A percentile compares a stretch with the other conserved stretches of the same genome.
Conservation (phyloP, 108 stramenopile genomes). For the Pseudonitzschia multistriata region DNA sequence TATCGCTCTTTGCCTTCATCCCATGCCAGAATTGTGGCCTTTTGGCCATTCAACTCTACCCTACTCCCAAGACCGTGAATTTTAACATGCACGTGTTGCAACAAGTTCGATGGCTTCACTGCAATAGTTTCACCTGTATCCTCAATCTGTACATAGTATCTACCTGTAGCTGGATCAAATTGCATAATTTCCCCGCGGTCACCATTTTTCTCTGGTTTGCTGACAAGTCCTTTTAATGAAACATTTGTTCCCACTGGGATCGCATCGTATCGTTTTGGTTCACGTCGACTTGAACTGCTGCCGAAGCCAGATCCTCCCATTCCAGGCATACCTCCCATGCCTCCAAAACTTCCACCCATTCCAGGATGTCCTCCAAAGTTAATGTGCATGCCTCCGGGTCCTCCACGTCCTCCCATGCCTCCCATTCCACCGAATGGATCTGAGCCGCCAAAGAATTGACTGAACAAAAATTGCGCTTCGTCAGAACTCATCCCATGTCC, state of each 20-base stretch:
- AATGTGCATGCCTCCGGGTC: constrained; percentile 35
- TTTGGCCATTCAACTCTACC: constrained; percentile 74
- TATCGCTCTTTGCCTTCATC: constrained; percentile 71
- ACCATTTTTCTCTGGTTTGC: constrained; percentile 73
- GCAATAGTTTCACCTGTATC: constrained; percentile 77
- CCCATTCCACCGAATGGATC: constrained; percentile 86
- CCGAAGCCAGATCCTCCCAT: constrained; percentile 33
- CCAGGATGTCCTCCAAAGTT: constrained; percentile 48
- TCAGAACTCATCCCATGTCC: constrained; percentile 73
- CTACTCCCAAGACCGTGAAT: constrained; percentile 75
- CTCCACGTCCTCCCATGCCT: constrained; percentile 41
- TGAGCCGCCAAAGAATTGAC: constrained; percentile 72
- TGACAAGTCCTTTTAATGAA: constrained; percentile 70
- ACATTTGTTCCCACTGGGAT: constrained; percentile 83
- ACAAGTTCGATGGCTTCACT: constrained; percentile 76
- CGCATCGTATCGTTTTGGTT: constrained; percentile 63
- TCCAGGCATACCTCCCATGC: constrained; percentile 41
- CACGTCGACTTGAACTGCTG: constrained; percentile 24
- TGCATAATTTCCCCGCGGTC: constrained; percentile 75
- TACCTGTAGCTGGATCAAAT: constrained; percentile 57
- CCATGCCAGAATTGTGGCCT: constrained; percentile 81
- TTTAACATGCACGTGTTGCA: constrained; percentile 83
- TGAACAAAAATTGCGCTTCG: constrained; percentile 78
- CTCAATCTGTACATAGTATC: constrained; percentile 77
- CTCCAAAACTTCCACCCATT: constrained; percentile 26